phyloP scores from a whole-genome alignment of 2,329 filamentous ascomycete species.

The Colletotrichum navitas region DNA sequence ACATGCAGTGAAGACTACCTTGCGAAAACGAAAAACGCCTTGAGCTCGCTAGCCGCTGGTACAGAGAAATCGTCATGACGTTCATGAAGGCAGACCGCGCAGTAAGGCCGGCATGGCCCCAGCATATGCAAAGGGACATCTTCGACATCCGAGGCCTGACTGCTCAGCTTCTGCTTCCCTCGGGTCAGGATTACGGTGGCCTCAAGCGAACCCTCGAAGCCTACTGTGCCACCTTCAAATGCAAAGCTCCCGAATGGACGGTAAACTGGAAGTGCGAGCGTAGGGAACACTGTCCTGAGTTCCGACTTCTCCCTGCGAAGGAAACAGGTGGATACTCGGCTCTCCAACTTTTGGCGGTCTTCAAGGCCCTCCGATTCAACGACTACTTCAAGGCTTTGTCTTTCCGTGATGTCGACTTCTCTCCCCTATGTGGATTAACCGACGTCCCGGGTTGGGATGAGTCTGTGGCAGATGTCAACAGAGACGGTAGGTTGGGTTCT shows the following conservation, averaged over 20 bases:
- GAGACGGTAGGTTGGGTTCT: slow-evolving; percentile 58
- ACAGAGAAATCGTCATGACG: slow-evolving; percentile 66
- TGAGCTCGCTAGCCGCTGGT: slow-evolving; percentile 67
- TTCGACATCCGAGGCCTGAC: slow-evolving; percentile 67
- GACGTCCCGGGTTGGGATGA: slow-evolving; percentile 61
- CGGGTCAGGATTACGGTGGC: slow-evolving; percentile 67
- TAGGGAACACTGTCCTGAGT: slow-evolving; percentile 63
- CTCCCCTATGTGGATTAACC: slow-evolving; percentile 53
- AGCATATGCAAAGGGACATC: slow-evolving; percentile 65
- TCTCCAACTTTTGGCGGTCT: slow-evolving; percentile 67
- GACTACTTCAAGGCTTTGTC: slow-evolving; percentile 71
- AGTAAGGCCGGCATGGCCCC: slow-evolving; percentile 70
- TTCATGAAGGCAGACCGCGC: slow-evolving; percentile 67
- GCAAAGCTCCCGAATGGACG: slow-evolving; percentile 64
- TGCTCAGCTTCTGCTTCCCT: slow-evolving; percentile 65
- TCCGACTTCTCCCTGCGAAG: slow-evolving; percentile 62
- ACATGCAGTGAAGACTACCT: slow-evolving; percentile 21
- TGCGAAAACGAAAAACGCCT: slow-evolving; percentile 54
- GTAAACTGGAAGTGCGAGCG: slow-evolving; percentile 61
- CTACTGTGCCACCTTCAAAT: slow-evolving; percentile 66
- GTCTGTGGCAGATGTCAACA: slow-evolving; percentile 64
- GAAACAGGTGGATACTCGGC: slow-evolving; percentile 58
- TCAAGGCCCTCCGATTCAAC: slow-evolving; percentile 69
- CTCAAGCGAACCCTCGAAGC: slow-evolving; percentile 67
- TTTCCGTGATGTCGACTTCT: slow-evolving; percentile 65